These are phyloP conservation scores for Fusarium coicis DNA, from an alignment of 2,329 filamentous ascomycete species.

Conservation along the genomic window DNA sequence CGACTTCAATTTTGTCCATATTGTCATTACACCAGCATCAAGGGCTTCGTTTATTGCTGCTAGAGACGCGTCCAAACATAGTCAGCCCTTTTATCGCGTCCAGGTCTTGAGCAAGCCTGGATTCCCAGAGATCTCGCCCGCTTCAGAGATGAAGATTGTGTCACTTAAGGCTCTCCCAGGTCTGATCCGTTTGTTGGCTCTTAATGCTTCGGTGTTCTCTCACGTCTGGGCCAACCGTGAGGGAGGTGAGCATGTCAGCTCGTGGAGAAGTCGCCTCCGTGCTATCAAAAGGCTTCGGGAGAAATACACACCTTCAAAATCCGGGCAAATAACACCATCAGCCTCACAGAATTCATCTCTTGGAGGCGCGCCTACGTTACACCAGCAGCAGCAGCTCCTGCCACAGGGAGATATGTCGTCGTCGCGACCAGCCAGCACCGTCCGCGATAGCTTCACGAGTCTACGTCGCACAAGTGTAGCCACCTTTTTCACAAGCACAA, in stretches of 20 bases:
- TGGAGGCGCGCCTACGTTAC: slow-evolving; percentile 39
- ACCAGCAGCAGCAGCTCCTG: slow-evolving; percentile 35
- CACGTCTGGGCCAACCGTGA: slow-evolving; percentile 85
- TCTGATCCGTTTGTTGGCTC: slow-evolving; percentile 87
- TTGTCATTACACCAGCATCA: slow-evolving; percentile 91
- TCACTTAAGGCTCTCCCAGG: slow-evolving; percentile 83
- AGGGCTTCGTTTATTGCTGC: slow-evolving; percentile 78
- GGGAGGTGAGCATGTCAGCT: slow-evolving; percentile 84
- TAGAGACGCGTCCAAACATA: slow-evolving; percentile 55
- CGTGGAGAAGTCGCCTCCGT: slow-evolving; percentile 87
- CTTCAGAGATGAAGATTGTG: slow-evolving; percentile 88
- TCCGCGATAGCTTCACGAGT: slow-evolving; percentile 70
- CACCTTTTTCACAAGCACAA: slow-evolving; percentile 70
- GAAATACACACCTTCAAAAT: slow-evolving; percentile 63
- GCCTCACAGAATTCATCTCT: slow-evolving; percentile 47
- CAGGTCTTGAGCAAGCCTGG: slow-evolving; percentile 88
- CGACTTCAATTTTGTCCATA: slow-evolving; percentile 96
- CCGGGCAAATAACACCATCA: slow-evolving; percentile 39
- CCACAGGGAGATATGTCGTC: slow-evolving; percentile 39
- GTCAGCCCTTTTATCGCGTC: slow-evolving; percentile 81
- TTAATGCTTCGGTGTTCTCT: slow-evolving; percentile 94
- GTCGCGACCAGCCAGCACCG: slow-evolving; percentile 58
- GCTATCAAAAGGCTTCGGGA: slow-evolving; percentile 87
- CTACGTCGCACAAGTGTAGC: slow-evolving; percentile 72
- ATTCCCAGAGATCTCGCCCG: slow-evolving; percentile 91